These are phyloP conservation scores for Xylaria telfairii DNA, from an alignment of 495 filamentous ascomycete genomes.

Conservation along the genomic window DNA sequence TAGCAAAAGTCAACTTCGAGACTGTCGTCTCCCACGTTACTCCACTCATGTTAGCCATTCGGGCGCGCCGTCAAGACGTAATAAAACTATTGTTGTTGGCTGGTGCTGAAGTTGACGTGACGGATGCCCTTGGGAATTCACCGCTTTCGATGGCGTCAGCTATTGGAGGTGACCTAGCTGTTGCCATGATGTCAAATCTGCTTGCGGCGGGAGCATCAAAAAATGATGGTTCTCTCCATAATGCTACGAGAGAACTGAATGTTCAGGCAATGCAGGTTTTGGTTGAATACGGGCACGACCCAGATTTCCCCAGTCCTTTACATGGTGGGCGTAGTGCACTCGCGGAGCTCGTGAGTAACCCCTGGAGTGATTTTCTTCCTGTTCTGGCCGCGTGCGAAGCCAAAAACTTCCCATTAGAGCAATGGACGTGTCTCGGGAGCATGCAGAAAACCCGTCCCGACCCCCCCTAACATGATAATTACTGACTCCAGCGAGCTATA, in stretches of 20 bases:
- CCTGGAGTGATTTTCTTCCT: no score
- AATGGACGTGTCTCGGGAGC: no score
- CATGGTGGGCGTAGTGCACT: slow-evolving; percentile 56
- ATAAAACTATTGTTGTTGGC: slow-evolving; percentile 50
- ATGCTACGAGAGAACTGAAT: slow-evolving; percentile 54
- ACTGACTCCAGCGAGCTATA: no score
- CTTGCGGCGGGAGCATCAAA: slow-evolving; percentile 51
- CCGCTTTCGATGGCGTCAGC: slow-evolving; percentile 55
- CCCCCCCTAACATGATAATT: no score
- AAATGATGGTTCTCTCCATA: slow-evolving; percentile 59
- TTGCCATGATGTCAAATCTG: slow-evolving; percentile 51
- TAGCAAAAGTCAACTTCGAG: slow-evolving; percentile 55
- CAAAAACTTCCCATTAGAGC: no score
- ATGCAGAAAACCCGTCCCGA: no score
- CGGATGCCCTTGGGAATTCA: slow-evolving; percentile 50
- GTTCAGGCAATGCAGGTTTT: slow-evolving; percentile 50
- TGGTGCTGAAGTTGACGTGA: slow-evolving; percentile 52
- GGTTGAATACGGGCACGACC: slow-evolving; percentile 51
- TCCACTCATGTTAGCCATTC: slow-evolving; percentile 56
- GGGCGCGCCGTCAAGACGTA: slow-evolving; percentile 48
- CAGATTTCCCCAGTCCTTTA: slow-evolving; percentile 55
- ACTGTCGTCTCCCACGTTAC: slow-evolving; percentile 50
- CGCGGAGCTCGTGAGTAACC: slow-evolving; percentile 54
- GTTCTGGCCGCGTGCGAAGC: no score
- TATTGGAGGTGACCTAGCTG: slow-evolving; percentile 53